Evolutionary conservation across 2,329 filamentous ascomycete genomes (phyloP).

Genomic region (Calonectria leucothoes): DNA sequence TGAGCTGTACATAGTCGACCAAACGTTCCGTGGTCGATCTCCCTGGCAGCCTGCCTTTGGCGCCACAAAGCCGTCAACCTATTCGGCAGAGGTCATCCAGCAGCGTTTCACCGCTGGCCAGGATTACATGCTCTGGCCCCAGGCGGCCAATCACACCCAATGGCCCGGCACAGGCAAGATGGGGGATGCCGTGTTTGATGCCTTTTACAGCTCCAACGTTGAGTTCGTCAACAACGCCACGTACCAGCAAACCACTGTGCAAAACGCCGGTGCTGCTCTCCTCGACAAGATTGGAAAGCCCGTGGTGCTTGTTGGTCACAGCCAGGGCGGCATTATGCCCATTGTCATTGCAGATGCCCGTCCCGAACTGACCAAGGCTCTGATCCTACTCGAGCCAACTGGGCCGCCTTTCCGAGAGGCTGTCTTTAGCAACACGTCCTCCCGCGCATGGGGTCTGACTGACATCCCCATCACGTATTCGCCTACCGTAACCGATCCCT

Average conservation of each 20-base stretch:
- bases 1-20: conserved; percentile 38
- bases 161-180: conserved; percentile 34
- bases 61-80: conserved; percentile 23
- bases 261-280: conserved; percentile 50
- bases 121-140: conserved; percentile 36
- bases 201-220: conserved; percentile 39
- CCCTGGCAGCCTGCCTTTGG: conserved; percentile 28
- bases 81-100: conserved; percentile 34
- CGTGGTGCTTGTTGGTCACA: conserved; percentile 56
- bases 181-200: conserved; percentile 33
- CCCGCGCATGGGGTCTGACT: conserved; percentile 58
- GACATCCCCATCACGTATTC: conserved; percentile 61
- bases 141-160: conserved; percentile 37
- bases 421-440: conserved; percentile 48
- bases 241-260: conserved; percentile 31
- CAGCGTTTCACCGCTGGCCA: conserved; percentile 30
- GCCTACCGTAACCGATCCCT: conserved; percentile 47
- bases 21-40: conserved; percentile 36
- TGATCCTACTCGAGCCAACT: conserved; percentile 58
- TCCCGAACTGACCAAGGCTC: conserved; percentile 53
- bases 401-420: conserved; percentile 60
- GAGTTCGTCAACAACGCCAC: conserved; percentile 35
- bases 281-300: conserved; percentile 56
- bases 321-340: conserved; percentile 56
- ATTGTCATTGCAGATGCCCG: conserved; percentile 43